Base-by-base conservation (phyloP, 225 moss, liverwort and hornwort genomes). In the Pseudoscleropodium purum region DNA sequence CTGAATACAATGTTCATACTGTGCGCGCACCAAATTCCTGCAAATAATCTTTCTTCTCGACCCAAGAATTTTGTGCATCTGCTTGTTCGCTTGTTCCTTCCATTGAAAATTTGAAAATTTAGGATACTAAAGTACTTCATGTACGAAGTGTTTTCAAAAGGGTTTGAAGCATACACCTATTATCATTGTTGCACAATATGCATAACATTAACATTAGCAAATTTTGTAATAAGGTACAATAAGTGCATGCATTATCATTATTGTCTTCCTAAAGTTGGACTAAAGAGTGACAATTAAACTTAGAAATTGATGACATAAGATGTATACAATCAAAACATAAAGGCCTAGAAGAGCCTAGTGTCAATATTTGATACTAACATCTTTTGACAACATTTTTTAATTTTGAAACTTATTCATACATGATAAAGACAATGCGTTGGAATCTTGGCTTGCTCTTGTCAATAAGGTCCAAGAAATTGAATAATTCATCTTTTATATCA, bases 1-100 rank as follows among this genome's bases (percentile, higher is more conserved):
- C 82, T 29, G 41, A 85, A 85, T 62, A 72, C 78, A 63, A 45
- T 91, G 90, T 89, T 84, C 59, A 84, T 89, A 87, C 75, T 79
- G 54, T 87, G 72, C 81, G 49, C 83, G 29, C 78, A 56, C 73
- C 27, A 84, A 84, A 37, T 84, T 83, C 88, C 59, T 88, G 72
- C 88, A 59, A 85, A 86, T 49, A 86, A 75, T 86, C 69, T 56
- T 84, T 30, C 59, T 54, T 49, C 57, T 51, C 51, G 37, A n/a
- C 51, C n/a, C 17, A 17, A 56, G 27, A 54, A 10, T 56, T 66
- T 39, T 39, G 69, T 69, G 67, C 84, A 54, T 39, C 84, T 67
- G 30, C 54, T n/a, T 13, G 39, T 27, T 56, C 29, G 41, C 59
- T 16, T 41, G 57, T 59, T 85, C 29, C 37, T 56, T 66, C 29